These are phyloP conservation scores for Garcileccinum viscosum DNA, from an alignment of 1,284 basidiomycete genomes.

Conservation along the genomic window DNA sequence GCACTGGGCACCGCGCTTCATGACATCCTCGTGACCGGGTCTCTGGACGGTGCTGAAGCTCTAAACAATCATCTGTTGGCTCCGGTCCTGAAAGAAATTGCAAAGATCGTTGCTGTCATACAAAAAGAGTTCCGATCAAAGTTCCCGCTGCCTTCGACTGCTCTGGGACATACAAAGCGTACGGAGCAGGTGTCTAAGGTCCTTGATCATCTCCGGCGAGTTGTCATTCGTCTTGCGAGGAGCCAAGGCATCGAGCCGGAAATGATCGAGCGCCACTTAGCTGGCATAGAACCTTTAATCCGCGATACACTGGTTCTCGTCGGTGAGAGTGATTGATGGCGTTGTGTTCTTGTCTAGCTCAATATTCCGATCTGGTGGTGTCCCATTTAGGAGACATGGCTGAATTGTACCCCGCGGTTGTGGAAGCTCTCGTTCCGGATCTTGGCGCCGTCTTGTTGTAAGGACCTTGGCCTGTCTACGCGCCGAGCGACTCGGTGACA, in stretches of 20 bases:
- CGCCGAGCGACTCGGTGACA: no score
- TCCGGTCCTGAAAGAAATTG: not conserved
- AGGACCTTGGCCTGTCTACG: no score
- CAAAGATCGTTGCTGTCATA: not conserved
- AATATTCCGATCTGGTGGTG: not conserved
- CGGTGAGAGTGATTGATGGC: no score
- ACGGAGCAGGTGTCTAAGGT: not conserved
- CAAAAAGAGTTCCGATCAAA: conserved; percentile 10
- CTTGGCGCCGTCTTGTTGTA: conserved; percentile 13
- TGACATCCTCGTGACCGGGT: not conserved
- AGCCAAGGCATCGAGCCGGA: not conserved
- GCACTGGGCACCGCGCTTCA: conserved; percentile 3
- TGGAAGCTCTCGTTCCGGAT: conserved; percentile 19
- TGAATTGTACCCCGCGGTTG: conserved; percentile 21
- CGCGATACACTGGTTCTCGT: conserved; percentile 10
- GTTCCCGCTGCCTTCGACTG: conserved; percentile 16
- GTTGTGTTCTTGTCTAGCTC: not conserved
- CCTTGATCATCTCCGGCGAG: conserved; percentile 3
- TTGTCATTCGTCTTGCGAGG: conserved; percentile 8
- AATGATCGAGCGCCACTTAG: conserved; percentile 10
- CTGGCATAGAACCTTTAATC: conserved; percentile 3
- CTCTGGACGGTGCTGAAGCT: not conserved
- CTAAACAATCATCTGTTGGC: not conserved
- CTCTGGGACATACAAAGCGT: conserved; percentile 17
- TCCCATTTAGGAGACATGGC: conserved; percentile 18